These are phyloP conservation scores for Podaxis mareebaensis DNA, from an alignment of 768 basidiomycete genomes.

Conservation along the genomic window DNA sequence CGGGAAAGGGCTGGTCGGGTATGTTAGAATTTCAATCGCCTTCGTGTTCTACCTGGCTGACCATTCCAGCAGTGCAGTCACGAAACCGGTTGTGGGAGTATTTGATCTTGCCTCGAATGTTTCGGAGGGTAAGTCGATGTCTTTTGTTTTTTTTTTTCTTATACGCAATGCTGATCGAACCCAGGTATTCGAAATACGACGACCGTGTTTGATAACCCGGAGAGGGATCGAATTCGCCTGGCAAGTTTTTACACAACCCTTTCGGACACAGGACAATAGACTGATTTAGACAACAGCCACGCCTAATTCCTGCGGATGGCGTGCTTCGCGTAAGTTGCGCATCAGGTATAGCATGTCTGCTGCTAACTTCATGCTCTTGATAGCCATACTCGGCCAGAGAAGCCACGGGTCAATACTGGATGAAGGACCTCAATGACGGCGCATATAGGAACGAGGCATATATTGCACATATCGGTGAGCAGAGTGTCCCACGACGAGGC, in stretches of 20 bases:
- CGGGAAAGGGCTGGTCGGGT: conserved; percentile 96
- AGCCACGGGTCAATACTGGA: conserved; percentile 94
- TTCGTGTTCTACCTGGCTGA: conserved; percentile 5
- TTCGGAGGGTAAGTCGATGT: conserved; percentile 68
- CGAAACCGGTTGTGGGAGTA: conserved; percentile 95
- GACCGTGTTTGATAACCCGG: conserved; percentile 93
- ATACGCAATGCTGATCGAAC: neutral
- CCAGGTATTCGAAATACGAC: conserved; percentile 96
- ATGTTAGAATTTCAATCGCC: conserved; percentile 20
- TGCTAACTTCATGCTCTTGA: conserved; percentile 1
- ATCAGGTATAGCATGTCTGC: neutral
- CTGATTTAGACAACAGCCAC: conserved; percentile 50
- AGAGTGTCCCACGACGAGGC: neutral
- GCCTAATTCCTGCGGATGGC: conserved; percentile 84
- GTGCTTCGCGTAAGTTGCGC: conserved; percentile 70
- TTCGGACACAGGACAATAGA: neutral
- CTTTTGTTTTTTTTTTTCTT: neutral
- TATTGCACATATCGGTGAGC: conserved; percentile 88
- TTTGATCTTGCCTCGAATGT: conserved; percentile 96
- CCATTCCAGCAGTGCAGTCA: conserved; percentile 65
- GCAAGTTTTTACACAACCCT: conserved; percentile 41
- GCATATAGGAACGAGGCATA: conserved; percentile 82
- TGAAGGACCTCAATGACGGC: conserved; percentile 91
- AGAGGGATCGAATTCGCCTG: conserved; percentile 82
- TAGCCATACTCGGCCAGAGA: conserved; percentile 90